Base-by-base conservation (phyloP, 2,329 filamentous ascomycete species). In the Aspergillus bombycis region DNA sequence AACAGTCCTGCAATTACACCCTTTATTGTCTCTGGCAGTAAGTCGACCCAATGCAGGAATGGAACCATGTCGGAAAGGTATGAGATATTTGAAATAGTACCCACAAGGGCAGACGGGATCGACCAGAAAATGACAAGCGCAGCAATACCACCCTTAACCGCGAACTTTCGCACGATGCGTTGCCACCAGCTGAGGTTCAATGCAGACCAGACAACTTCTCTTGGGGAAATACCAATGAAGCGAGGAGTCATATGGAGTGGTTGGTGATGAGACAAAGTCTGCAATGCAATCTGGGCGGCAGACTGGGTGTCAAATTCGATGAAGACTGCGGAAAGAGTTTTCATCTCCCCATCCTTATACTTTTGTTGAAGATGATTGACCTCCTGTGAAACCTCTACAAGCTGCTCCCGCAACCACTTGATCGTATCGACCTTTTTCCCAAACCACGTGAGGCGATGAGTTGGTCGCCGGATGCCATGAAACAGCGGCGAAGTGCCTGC, bases 361-460 rank as follows among this genome's bases (percentile, higher is more conserved):
- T 85, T 83, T 48, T 82, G 82, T 73, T 95, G 92, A 14, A 87
- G 83, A 23, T 83, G 79, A 19, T 89, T 82, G n/a, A 93, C 88
- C 62, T 90, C 84, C 4, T 91, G 87, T 55, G 92, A 88, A 38
- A 94, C 84, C 38, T 87, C 86, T 57, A 88, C 85, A 23, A 97
- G 85, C 75, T 94, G 89, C 3, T 83, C 81, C 55, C 94, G 91
- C 67, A 89, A 91, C 89, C 91, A 97, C 60, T 92, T 86, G 72
- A 98, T 97, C 0, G 92, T 94, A 78, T 98, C 94, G 10, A 97
- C 92, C 74, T 94, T 94, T 70, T 91, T 86, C 63, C 93, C 91
- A 63, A 93, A 85, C 8, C 94, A 83, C 69, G 88, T 90, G 57
- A 86, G 80, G 28, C 87, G 88, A 74, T 96, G 93, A 1, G 87